These are phyloP conservation scores for Shiraia bambusicola DNA, from an alignment of 2,329 filamentous ascomycete genomes.

Conservation along the genomic window DNA sequence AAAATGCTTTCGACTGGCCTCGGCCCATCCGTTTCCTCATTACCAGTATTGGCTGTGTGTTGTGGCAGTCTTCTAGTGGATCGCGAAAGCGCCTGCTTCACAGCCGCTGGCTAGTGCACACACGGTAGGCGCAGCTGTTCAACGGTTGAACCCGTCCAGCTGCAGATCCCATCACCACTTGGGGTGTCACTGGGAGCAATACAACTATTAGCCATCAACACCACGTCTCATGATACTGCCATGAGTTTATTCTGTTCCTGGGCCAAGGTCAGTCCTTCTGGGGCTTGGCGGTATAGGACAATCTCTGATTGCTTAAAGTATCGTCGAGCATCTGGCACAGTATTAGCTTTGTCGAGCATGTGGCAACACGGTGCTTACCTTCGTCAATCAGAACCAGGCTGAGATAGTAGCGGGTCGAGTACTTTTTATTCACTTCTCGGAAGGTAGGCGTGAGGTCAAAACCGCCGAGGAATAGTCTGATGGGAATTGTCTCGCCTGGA, in stretches of 20 bases:
- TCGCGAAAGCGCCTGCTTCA: not conserved
- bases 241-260: slow-evolving; percentile 51
- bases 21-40: too few relatives aligned
- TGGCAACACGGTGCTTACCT: slow-evolving; percentile 54
- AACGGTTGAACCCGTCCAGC: not conserved
- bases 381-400: slow-evolving; percentile 95
- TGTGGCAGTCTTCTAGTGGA: not conserved
- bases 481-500: slow-evolving; percentile 84
- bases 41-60: not conserved
- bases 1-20: not conserved
- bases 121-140: not conserved
- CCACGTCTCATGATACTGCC: slow-evolving; percentile 35
- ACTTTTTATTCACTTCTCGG: slow-evolving; percentile 99
- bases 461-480: slow-evolving; percentile 92
- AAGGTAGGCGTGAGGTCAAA: slow-evolving; percentile 98
- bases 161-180: too few relatives aligned
- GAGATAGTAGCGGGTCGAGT: slow-evolving; percentile 95
- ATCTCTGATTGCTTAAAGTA: slow-evolving; percentile 99
- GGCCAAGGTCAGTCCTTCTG: slow-evolving; percentile 52
- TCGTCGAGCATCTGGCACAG: slow-evolving; percentile 73
- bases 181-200: too few relatives aligned
- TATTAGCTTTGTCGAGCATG: slow-evolving; percentile 1
- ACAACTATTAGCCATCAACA: too few relatives aligned
- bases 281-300: slow-evolving; percentile 82
- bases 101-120: too few relatives aligned